phyloP scores from a whole-genome alignment of 2,329 filamentous ascomycete genomes.

The Fusarium miscanthi region DNA sequence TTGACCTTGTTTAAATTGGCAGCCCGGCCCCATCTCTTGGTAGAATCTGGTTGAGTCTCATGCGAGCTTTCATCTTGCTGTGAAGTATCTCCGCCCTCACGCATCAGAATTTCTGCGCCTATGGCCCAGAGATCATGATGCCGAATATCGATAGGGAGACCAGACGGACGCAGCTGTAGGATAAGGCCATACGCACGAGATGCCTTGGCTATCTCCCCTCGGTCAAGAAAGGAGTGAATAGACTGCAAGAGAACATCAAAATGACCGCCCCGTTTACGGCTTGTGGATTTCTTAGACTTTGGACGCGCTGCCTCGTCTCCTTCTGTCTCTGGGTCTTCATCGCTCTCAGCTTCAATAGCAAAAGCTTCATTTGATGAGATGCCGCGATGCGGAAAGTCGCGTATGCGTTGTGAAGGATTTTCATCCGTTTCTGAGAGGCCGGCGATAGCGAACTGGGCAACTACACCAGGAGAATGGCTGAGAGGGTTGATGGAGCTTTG shows the following conservation, averaged over 20 bases:
- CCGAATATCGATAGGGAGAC: conserved; percentile 72
- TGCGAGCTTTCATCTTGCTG: conserved; percentile 6
- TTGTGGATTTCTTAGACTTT: conserved; percentile 24
- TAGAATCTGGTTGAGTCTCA: not conserved
- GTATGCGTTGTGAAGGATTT: conserved; percentile 52
- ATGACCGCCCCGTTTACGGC: conserved; percentile 56
- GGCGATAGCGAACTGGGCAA: conserved; percentile 65
- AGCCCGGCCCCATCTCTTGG: conserved; percentile 55
- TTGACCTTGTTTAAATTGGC: conserved; percentile 59
- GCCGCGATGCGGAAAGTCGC: conserved; percentile 64
- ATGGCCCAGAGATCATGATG: conserved; percentile 80
- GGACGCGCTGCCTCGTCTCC: conserved; percentile 11
- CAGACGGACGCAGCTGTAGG: conserved; percentile 61
- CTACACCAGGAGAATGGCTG: conserved; percentile 63
- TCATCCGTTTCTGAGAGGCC: conserved; percentile 62
- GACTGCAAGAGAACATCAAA: conserved; percentile 75
- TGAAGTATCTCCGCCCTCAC: conserved; percentile 58
- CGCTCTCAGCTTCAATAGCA: conserved; percentile 32
- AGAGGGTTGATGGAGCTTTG: conserved; percentile 62
- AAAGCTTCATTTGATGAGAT: conserved; percentile 12
- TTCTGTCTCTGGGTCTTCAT: conserved; percentile 35
- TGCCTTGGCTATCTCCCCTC: conserved; percentile 77
- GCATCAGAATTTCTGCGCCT: conserved; percentile 85
- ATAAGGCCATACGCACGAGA: conserved; percentile 80
- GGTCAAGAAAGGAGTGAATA: conserved; percentile 77